A percentile compares a stretch with the other conserved stretches of the same genome.
Conservation (phyloP, 2,329 filamentous ascomycete species). For the Paecilomyces formosus region DNA sequence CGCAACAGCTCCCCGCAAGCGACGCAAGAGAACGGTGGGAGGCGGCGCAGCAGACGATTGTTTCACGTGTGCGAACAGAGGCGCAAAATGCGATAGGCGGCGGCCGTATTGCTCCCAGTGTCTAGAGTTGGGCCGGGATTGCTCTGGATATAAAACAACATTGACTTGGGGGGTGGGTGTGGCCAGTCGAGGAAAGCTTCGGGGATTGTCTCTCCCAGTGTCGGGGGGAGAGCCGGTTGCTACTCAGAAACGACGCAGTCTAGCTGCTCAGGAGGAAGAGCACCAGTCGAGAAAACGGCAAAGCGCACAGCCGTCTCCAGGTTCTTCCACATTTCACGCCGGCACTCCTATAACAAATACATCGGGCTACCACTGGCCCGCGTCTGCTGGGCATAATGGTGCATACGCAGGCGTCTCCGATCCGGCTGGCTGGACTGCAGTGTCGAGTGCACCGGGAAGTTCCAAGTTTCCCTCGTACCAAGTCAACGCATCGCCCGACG, state of each 20-base stretch:
- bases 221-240: slow-evolving; percentile 38
- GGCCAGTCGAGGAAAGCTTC: slow-evolving; percentile 87
- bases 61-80: slow-evolving; percentile 82
- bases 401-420: background rate
- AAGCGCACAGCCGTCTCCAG: background rate
- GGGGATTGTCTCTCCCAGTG: slow-evolving; percentile 71
- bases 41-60: slow-evolving; percentile 91
- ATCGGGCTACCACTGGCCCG: background rate
- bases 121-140: slow-evolving; percentile 83
- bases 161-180: slow-evolving; percentile 96
- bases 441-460: background rate
- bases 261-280: background rate
- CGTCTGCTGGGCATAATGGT: background rate
- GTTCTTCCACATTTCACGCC: background rate
- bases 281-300: background rate
- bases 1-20: slow-evolving; percentile 46
- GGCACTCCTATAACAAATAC: background rate
- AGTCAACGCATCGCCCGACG: background rate
- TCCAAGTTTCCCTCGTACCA: background rate
- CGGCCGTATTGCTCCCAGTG: slow-evolving; percentile 94
- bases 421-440: background rate
- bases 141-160: slow-evolving; percentile 92
- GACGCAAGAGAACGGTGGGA: slow-evolving; percentile 78
- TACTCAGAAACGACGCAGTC: slow-evolving; percentile 5
- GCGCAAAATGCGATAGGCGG: slow-evolving; percentile 79